phyloP scores from a whole-genome alignment of 495 filamentous ascomycete genomes.

The Penicillium daleae region DNA sequence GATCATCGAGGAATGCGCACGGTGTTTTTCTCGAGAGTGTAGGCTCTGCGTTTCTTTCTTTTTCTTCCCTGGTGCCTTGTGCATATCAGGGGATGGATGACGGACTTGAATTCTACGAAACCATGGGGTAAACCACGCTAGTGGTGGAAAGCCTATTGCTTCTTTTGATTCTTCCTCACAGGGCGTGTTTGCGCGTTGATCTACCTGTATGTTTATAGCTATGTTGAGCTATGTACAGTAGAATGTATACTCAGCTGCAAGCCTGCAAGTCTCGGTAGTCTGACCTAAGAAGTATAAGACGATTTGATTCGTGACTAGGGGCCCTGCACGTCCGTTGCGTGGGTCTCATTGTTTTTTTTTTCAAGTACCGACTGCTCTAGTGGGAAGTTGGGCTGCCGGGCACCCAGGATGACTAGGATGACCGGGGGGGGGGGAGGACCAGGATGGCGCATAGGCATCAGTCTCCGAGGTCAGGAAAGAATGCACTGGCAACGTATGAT shows the following conservation, averaged over 20 bases:
- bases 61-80: background rate
- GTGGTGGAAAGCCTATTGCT: background rate
- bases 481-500: background rate
- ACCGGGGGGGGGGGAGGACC: background rate
- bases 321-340: slow-evolving; percentile 11
- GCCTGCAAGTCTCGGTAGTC: background rate
- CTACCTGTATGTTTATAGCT: background rate
- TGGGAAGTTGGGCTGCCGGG: background rate
- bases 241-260: background rate
- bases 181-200: background rate
- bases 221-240: background rate
- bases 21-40: background rate
- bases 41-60: background rate
- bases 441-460: background rate
- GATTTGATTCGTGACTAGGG: slow-evolving; percentile 3
- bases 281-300: background rate
- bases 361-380: slow-evolving; percentile 6
- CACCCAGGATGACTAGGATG: background rate
- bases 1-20: slow-evolving; percentile 5
- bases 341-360: background rate
- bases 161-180: background rate
- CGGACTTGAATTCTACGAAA: background rate
- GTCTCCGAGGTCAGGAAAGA: background rate
- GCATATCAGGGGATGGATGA: background rate
- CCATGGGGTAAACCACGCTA: background rate